These are phyloP conservation scores for Leishmania major DNA, from an alignment of 208 protist genomes.

Conservation along the genomic window DNA sequence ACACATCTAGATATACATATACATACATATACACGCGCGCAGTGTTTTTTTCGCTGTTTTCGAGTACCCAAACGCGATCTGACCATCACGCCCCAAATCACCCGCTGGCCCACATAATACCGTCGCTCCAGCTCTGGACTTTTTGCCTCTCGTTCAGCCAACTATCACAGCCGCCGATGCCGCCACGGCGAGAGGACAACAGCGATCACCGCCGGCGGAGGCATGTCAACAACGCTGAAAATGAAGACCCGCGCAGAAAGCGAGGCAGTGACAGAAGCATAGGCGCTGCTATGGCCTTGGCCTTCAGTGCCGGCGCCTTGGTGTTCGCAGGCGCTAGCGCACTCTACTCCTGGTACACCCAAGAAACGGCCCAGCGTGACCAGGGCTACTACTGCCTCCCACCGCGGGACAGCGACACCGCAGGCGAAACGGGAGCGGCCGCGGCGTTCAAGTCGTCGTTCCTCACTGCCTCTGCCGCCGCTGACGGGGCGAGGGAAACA, in stretches of 20 bases:
- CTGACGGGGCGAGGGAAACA: not conserved
- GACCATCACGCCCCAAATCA: not conserved
- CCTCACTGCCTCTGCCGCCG: not conserved
- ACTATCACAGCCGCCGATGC: not conserved
- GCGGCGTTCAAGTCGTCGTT: not conserved
- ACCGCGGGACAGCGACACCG: not conserved
- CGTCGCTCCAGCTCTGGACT: not conserved
- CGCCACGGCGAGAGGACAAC: not conserved
- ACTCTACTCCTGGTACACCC: not conserved
- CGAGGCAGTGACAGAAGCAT: not conserved
- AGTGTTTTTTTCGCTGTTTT: not conserved
- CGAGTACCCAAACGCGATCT: not conserved
- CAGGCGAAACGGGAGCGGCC: not conserved
- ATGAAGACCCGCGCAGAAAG: not conserved
- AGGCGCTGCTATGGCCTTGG: not conserved
- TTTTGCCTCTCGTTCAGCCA: too few relatives aligned
- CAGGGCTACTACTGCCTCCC: conserved; percentile 9
- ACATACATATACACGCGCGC: not conserved
- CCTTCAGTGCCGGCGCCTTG: not conserved
- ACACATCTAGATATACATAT: too few relatives aligned
- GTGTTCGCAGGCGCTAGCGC: not conserved
- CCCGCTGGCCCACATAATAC: not conserved
- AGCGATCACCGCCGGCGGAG: not conserved
- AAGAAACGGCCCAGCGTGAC: not conserved
- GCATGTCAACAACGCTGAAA: not conserved